Evolutionary conservation across 768 basidiomycete species (phyloP).

Genomic region (Hygrocybe coccinea): DNA sequence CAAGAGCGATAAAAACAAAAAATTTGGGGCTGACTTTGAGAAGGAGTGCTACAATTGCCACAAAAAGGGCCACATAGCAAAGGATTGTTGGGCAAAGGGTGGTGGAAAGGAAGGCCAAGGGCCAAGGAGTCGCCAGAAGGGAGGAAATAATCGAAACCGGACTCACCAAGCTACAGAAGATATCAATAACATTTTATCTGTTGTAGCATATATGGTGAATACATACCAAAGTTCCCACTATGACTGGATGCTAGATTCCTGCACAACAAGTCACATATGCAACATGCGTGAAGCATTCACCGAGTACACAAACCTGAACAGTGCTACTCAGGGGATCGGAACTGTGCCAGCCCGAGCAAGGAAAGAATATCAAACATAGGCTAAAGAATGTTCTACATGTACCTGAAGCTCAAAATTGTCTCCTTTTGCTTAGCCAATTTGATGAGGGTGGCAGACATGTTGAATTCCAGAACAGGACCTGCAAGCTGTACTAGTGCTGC

Average conservation of each 20-base stretch:
- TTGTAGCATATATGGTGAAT: background rate
- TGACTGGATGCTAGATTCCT: background rate
- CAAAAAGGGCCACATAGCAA: conserved; percentile 22
- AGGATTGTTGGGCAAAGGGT: conserved; percentile 21
- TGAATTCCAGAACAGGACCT: background rate
- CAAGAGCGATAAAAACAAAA: background rate
- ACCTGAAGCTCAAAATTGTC: background rate
- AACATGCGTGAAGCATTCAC: background rate
- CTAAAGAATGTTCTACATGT: background rate
- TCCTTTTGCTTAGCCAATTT: background rate
- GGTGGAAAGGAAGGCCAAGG: conserved; percentile 19
- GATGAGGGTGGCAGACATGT: background rate
- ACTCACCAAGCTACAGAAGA: background rate
- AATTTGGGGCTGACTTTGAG: too few relatives aligned
- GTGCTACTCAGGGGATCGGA: background rate
- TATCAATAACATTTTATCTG: background rate
- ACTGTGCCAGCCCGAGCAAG: background rate
- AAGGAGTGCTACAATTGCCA: conserved; percentile 28
- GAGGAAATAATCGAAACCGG: conserved; percentile 4
- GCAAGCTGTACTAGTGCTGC: too few relatives aligned
- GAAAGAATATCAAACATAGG: background rate
- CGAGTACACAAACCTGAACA: background rate
- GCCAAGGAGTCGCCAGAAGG: conserved; percentile 7
- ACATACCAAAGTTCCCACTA: background rate
- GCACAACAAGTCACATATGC: background rate